phyloP scores from a whole-genome alignment of 1,139 yeast species.

The Suhomyces yuchorum region DNA sequence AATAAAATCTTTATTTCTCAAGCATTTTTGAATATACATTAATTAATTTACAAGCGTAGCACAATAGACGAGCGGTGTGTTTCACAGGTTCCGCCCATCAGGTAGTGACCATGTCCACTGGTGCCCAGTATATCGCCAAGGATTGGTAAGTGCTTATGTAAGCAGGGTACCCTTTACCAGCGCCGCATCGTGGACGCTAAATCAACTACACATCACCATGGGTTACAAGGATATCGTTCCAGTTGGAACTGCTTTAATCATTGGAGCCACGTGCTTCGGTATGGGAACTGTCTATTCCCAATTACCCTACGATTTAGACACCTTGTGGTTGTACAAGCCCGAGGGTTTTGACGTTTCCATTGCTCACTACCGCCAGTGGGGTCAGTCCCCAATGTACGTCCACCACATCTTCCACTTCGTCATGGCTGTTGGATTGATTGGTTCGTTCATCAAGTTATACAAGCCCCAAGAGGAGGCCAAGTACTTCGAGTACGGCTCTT shows the following conservation, averaged over 20 bases:
- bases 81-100: neutral
- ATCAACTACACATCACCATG: constrained; percentile 16
- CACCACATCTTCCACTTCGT: constrained; percentile 64
- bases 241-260: constrained; percentile 49
- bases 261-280: constrained; percentile 65
- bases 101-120: neutral
- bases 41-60: neutral
- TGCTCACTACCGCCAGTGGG: constrained; percentile 75
- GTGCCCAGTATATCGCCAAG: neutral
- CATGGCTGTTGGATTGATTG: constrained; percentile 64
- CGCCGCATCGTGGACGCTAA: neutral
- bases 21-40: constrained; percentile 3
- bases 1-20: constrained; percentile 3
- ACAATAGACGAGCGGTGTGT: neutral
- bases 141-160: neutral
- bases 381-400: constrained; percentile 58
- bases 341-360: constrained; percentile 63
- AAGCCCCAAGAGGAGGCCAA: constrained; percentile 83
- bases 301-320: constrained; percentile 76
- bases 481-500: constrained; percentile 86
- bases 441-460: constrained; percentile 76
- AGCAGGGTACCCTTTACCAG: neutral
- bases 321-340: constrained; percentile 65
- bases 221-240: constrained; percentile 53
- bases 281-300: constrained; percentile 79